These are phyloP conservation scores for Eruca vesicaria DNA, from an alignment of 441 rosid species.

Conservation along the genomic window DNA sequence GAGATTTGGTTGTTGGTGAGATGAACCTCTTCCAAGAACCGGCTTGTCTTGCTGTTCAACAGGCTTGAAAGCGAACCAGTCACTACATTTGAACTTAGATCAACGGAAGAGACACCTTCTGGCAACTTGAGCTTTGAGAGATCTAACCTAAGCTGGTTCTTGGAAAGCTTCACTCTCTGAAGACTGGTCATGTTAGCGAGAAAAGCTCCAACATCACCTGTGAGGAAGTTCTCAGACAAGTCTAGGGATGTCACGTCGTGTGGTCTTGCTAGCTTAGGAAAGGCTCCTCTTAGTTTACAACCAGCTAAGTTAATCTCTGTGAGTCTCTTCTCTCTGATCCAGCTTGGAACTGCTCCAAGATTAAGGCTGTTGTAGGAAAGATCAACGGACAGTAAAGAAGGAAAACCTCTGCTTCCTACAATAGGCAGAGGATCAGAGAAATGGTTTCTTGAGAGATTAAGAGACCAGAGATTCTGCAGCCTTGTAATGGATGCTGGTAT, in stretches of 20 bases:
- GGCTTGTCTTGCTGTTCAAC: slow-evolving; percentile 68
- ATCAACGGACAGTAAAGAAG: slow-evolving; percentile 73
- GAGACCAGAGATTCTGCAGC: slow-evolving; percentile 78
- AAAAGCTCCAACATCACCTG: slow-evolving; percentile 57
- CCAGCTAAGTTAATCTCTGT: slow-evolving; percentile 78
- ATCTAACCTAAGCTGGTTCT: slow-evolving; percentile 75
- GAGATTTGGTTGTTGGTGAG: slow-evolving; percentile 70
- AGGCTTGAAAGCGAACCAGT: slow-evolving; percentile 68
- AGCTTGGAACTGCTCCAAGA: slow-evolving; percentile 66
- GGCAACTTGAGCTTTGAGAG: slow-evolving; percentile 58
- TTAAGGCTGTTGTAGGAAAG: slow-evolving; percentile 79
- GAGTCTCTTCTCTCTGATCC: slow-evolving; percentile 63
- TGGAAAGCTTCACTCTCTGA: slow-evolving; percentile 67
- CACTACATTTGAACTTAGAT: slow-evolving; percentile 69
- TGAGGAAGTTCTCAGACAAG: slow-evolving; percentile 70
- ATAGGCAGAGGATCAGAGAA: slow-evolving; percentile 70
- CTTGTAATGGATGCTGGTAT: slow-evolving; percentile 67
- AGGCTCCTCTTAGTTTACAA: slow-evolving; percentile 66
- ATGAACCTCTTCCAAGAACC: slow-evolving; percentile 65
- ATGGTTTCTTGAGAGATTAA: slow-evolving; percentile 77
- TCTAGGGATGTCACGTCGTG: slow-evolving; percentile 64
- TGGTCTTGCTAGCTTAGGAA: slow-evolving; percentile 69
- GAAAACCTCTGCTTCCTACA: slow-evolving; percentile 52
- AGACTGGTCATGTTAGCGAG: slow-evolving; percentile 61
- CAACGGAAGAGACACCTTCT: slow-evolving; percentile 52